Conservation (phyloP, 2,329 filamentous ascomycete species). For the Calonectria leucothoes region DNA sequence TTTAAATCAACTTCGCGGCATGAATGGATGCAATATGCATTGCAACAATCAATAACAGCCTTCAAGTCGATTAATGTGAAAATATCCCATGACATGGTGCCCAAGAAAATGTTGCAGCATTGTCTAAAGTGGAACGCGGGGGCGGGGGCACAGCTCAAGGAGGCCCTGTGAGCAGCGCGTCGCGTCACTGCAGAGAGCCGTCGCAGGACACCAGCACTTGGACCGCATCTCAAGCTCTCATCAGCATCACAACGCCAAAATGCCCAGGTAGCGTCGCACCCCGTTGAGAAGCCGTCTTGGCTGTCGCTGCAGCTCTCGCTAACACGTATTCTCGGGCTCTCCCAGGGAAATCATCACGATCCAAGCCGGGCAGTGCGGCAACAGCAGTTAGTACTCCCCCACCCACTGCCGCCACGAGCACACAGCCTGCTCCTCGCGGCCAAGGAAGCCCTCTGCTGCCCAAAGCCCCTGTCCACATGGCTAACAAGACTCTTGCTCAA, state of each 20-base stretch:
- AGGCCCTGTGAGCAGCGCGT: conserved; percentile 17
- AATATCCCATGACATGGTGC: too few species aligned
- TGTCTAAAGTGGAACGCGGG: conserved; percentile 29
- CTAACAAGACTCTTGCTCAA: neutral
- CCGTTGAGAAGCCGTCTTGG: neutral
- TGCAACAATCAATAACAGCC: neutral
- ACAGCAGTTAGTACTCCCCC: conserved; percentile 82
- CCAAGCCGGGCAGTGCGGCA: conserved; percentile 98
- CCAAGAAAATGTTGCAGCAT: neutral
- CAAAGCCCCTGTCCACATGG: neutral
- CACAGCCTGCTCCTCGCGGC: neutral
- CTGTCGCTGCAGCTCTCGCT: neutral
- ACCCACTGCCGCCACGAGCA: conserved; percentile 4
- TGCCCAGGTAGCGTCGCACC: conserved; percentile 34
- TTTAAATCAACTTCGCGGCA: neutral
- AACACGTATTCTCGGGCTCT: neutral
- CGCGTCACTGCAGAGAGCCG: conserved; percentile 18
- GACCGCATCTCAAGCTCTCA: conserved; percentile 6
- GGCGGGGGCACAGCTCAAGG: conserved; percentile 1
- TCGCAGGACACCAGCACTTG: conserved; percentile 15
- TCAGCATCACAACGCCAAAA: conserved; percentile 28
- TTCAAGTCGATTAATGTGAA: neutral
- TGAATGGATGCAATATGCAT: neutral
- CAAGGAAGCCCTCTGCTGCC: neutral
- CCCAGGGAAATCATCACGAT: conserved; percentile 97